These are phyloP conservation scores for Neurospora africana DNA, from an alignment of 495 filamentous ascomycete genomes.

Conservation along the genomic window DNA sequence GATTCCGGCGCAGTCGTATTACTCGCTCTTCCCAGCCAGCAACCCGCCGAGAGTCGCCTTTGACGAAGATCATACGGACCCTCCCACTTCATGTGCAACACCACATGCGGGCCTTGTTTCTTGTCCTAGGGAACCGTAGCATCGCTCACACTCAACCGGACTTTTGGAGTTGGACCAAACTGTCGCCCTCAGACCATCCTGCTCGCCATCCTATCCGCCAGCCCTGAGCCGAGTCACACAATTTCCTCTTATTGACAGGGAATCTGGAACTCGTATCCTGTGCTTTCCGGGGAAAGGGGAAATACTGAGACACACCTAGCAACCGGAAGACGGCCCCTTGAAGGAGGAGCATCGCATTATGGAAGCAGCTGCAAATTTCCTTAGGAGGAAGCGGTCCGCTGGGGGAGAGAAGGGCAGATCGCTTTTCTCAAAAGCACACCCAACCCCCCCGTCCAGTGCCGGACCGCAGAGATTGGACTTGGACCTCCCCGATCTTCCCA, in stretches of 20 bases:
- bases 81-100: constrained; percentile 17
- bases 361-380: constrained; percentile 6
- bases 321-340: not conserved
- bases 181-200: not conserved
- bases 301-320: constrained; percentile 1
- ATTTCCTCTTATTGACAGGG: not conserved
- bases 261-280: not conserved
- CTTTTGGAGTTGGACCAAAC: not conserved
- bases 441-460: constrained; percentile 15
- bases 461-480: not conserved
- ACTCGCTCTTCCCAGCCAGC: not conserved
- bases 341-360: constrained; percentile 10
- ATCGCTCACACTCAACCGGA: not conserved
- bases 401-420: constrained; percentile 15
- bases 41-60: not conserved
- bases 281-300: constrained; percentile 9
- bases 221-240: not conserved
- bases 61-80: not conserved
- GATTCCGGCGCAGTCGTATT: not conserved
- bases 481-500: not conserved
- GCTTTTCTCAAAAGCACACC: constrained; percentile 28
- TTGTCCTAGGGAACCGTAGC: not conserved
- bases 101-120: constrained; percentile 13
- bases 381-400: not conserved
- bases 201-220: not conserved